Evolutionary conservation across 371 early-diverging fungal species (phyloP), one percentile per base, ranked within the genome.

Genomic region (Lichtheimia ramosa): DNA sequence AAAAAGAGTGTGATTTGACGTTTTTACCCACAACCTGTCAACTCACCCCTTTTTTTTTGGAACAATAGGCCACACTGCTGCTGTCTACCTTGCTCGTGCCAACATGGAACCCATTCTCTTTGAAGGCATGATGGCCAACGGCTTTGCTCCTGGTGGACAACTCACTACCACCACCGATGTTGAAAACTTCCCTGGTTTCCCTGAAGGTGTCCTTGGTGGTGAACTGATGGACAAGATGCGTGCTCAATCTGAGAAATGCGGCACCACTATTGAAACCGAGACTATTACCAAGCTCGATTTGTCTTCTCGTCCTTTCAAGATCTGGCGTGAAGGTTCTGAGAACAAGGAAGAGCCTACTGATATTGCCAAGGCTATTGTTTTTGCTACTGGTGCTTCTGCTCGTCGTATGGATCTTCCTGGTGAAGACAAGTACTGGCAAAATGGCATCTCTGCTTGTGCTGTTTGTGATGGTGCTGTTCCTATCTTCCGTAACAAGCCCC

Each of bases 381-480:
- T 99, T 53, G 97, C 99, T 54, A 99, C 99, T 20, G 99, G 99
- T 56, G 99, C 99, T 34, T 95, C 97, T 40, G 99, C 99, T 56
- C 96, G 91, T 80, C 89, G 98, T 69, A 87, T 99, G 79, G 24
- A 82, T 66, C 81, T 92, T 48, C 86, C 83, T 48, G 83, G 83
- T 58, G 79, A 79, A 28, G 71, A 74, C 14, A 66, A 62, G 14
- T 74, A 81, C 68, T 81, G 81, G 81, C 81, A 81, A 64, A 75
- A 88, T 25, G 99, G 99, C 70, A 97, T 99, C 73, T 95, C 96
- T 60, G 98, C 99, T 18, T 99, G 99, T 76, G 99, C 99, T 48
- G 98, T 98, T 40, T 99, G 99, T 85, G 99, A 99, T 78, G 99
- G 89, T 75, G 97, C 96, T 61, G 94, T 92, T 16, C 98, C 98